A percentile compares a stretch with the other conserved stretches of the same genome.
phyloP scores from a whole-genome alignment of 495 filamentous ascomycete species.

The Neurospora sp. region DNA sequence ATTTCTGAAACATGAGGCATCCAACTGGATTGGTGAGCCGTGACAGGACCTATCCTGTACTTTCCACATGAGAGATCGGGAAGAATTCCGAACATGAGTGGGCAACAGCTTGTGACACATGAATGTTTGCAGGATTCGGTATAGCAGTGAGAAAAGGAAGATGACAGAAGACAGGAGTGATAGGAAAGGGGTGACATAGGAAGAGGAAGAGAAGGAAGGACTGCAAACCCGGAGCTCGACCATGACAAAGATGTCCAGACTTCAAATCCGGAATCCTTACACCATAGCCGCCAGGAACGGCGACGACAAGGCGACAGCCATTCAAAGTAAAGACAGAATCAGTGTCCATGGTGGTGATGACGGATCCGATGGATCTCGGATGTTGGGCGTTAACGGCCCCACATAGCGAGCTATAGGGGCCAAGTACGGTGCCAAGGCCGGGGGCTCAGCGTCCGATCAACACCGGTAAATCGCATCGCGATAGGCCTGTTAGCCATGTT shows the following conservation, averaged over 20 bases:
- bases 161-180: background rate
- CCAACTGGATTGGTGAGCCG: background rate
- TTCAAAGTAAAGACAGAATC: background rate
- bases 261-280: no score
- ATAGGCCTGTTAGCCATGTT: background rate
- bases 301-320: background rate
- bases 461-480: background rate
- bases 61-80: background rate
- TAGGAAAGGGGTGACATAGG: background rate
- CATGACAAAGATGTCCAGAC: no score
- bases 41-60: background rate
- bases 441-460: background rate
- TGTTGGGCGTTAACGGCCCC: background rate
- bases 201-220: background rate
- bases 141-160: background rate
- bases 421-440: background rate
- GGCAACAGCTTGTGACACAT: background rate
- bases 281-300: background rate
- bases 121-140: background rate
- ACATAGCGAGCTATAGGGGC: background rate
- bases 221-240: no score
- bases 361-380: background rate
- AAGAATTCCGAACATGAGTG: background rate
- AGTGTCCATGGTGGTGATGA: background rate
- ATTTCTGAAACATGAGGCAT: background rate